phyloP scores from a whole-genome alignment of 129 eudicot genomes.

The Centrapalus pauciflorus region DNA sequence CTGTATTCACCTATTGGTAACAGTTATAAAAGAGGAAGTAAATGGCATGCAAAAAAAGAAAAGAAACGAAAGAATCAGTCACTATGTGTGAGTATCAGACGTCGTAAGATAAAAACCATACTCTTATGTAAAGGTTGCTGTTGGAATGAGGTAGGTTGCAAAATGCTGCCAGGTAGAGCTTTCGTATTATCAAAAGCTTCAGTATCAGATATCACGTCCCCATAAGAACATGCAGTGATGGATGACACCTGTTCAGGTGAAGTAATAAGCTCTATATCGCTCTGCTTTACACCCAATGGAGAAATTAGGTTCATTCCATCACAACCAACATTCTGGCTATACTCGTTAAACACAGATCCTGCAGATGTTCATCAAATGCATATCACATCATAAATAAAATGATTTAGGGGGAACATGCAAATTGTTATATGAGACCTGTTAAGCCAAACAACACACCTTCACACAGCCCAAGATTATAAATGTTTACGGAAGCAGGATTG shows the following conservation, averaged over 20 bases:
- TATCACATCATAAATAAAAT: conserved; percentile 2
- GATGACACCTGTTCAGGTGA: conserved; percentile 55
- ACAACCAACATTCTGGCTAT: conserved; percentile 23
- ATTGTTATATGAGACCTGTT: background rate
- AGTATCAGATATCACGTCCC: conserved; percentile 31
- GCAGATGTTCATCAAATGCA: conserved; percentile 18
- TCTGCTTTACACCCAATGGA: conserved; percentile 27
- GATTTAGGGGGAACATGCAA: no score
- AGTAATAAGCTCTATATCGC: conserved; percentile 28
- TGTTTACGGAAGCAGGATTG: background rate
- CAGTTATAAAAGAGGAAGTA: background rate
- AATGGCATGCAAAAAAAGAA: background rate
- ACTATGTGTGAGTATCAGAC: background rate
- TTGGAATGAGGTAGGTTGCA: conserved; percentile 21
- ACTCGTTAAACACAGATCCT: conserved; percentile 27
- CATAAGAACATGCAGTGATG: conserved; percentile 43
- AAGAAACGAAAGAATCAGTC: background rate
- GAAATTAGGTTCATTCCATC: conserved; percentile 24
- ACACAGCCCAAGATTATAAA: conserved; percentile 17
- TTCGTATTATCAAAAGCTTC: conserved; percentile 37
- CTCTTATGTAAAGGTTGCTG: conserved; percentile 22
- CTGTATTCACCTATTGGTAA: conserved; percentile 23
- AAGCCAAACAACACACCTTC: conserved; percentile 30
- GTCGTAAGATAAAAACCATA: conserved; percentile 10
- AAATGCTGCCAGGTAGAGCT: conserved; percentile 7